Percentiles rank a stretch among this genome's conserved stretches.
These are phyloP conservation scores for Orobanche coerulescens DNA, from an alignment of 257 asterid genomes.

Conservation along the genomic window DNA sequence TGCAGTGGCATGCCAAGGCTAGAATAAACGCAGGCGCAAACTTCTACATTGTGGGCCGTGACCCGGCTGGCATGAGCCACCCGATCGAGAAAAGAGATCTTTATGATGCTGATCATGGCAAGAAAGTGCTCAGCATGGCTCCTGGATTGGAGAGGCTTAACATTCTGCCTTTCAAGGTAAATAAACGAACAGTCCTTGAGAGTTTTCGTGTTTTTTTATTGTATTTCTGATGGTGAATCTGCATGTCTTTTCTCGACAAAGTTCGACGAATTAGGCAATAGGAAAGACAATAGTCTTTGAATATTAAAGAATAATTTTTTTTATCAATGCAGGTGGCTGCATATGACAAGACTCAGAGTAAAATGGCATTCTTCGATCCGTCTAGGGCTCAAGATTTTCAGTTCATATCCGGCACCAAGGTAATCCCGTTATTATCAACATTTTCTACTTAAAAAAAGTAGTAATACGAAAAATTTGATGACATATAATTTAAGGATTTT, in stretches of 20 bases:
- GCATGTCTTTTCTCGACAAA: not conserved
- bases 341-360: slow-evolving; percentile 68
- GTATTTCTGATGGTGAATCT: not conserved
- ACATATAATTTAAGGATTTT: not conserved
- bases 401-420: slow-evolving; percentile 97
- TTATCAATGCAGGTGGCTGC: slow-evolving; percentile 69
- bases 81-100: slow-evolving; percentile 82
- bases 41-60: slow-evolving; percentile 85
- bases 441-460: not conserved
- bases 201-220: not conserved
- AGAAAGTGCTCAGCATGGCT: slow-evolving; percentile 90
- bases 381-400: slow-evolving; percentile 81
- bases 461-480: not conserved
- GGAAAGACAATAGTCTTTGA: not conserved
- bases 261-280: no score
- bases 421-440: slow-evolving; percentile 6
- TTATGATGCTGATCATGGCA: slow-evolving; percentile 98
- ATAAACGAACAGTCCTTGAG: not conserved
- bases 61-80: slow-evolving; percentile 96
- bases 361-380: slow-evolving; percentile 97
- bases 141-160: slow-evolving; percentile 87
- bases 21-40: slow-evolving; percentile 92
- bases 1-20: slow-evolving; percentile 99
- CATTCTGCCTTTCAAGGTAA: slow-evolving; percentile 86
- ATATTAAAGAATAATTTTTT: not conserved